Evolutionary conservation across 139 green algal genomes (phyloP).

Genomic region (Coccomyxa sp.): DNA sequence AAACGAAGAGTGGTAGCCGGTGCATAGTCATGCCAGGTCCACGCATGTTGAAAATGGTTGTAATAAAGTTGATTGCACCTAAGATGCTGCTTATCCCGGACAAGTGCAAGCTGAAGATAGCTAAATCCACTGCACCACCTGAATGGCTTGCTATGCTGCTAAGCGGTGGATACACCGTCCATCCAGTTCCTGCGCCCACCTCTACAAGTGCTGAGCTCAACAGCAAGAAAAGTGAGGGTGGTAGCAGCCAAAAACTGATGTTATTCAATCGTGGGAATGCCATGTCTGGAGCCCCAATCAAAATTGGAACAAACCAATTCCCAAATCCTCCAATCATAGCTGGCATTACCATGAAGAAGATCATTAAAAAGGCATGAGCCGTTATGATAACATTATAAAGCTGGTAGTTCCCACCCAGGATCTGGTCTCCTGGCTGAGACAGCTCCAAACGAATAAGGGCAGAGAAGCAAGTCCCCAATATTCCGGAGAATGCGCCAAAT

Average conservation of each 20-base stretch:
- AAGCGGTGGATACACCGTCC: slow-evolving; percentile 48
- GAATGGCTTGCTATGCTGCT: slow-evolving; percentile 52
- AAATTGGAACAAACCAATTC: slow-evolving; percentile 44
- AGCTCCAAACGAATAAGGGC: slow-evolving; percentile 40
- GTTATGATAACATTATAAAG: slow-evolving; percentile 56
- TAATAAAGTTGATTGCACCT: slow-evolving; percentile 60
- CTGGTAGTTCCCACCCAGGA: slow-evolving; percentile 43
- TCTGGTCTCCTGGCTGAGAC: slow-evolving; percentile 23
- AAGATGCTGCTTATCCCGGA: slow-evolving; percentile 52
- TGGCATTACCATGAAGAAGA: slow-evolving; percentile 36
- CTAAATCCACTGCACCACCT: slow-evolving; percentile 54
- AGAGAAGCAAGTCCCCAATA: slow-evolving; percentile 42
- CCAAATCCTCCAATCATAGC: slow-evolving; percentile 29
- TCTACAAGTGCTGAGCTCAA: slow-evolving; percentile 48
- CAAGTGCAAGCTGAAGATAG: slow-evolving; percentile 67
- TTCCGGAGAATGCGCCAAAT: slow-evolving; percentile 41
- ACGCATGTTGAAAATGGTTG: slow-evolving; percentile 59
- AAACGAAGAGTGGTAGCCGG: slow-evolving; percentile 57
- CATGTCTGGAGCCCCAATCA: slow-evolving; percentile 54
- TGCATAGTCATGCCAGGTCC: slow-evolving; percentile 59
- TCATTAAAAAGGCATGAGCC: slow-evolving; percentile 45
- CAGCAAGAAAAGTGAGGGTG: slow-evolving; percentile 37
- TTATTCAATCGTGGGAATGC: slow-evolving; percentile 58
- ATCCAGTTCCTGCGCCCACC: slow-evolving; percentile 46
- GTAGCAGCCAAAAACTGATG: slow-evolving; percentile 38